Evolutionary conservation across 2,329 filamentous ascomycete species (phyloP).

Genomic region (Aspergillus bombycis): DNA sequence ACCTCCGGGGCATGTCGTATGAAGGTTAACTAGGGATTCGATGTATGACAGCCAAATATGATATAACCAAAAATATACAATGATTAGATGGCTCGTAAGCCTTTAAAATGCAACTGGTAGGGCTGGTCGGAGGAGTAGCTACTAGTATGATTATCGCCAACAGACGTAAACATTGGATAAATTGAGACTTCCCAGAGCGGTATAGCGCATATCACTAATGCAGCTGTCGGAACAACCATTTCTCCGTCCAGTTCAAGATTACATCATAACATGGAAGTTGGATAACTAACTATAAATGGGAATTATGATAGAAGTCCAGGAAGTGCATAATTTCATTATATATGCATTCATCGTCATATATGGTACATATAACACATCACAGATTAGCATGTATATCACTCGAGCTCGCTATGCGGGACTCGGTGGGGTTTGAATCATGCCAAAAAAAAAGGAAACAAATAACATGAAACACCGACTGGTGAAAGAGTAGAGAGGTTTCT

Average conservation of each 20-base stretch:
- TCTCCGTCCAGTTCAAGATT: background rate
- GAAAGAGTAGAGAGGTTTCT: slow-evolving; percentile 41
- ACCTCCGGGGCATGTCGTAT: background rate
- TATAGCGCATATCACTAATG: slow-evolving; percentile 16
- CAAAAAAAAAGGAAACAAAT: slow-evolving; percentile 23
- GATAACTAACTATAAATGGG: no score
- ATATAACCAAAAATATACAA: slow-evolving; percentile 7
- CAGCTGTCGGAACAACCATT: slow-evolving; percentile 4
- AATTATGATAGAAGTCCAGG: background rate
- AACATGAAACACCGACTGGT: slow-evolving; percentile 14
- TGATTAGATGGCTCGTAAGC: background rate
- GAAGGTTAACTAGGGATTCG: background rate
- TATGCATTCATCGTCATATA: slow-evolving; percentile 33
- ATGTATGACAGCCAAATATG: slow-evolving; percentile 10
- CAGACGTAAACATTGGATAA: slow-evolving; percentile 32
- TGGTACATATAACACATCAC: slow-evolving; percentile 30
- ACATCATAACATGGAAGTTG: background rate
- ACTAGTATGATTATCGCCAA: slow-evolving; percentile 18
- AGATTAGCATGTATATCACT: slow-evolving; percentile 30
- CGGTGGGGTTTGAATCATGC: slow-evolving; percentile 28
- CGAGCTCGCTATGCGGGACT: slow-evolving; percentile 36
- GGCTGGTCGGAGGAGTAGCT: slow-evolving; percentile 3
- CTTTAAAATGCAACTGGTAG: slow-evolving; percentile 9
- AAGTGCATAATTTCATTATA: slow-evolving; percentile 19
- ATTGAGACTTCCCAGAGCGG: slow-evolving; percentile 20